phyloP scores from a whole-genome alignment of 176 grass and related monocot species.

The Zoysia japonica region DNA sequence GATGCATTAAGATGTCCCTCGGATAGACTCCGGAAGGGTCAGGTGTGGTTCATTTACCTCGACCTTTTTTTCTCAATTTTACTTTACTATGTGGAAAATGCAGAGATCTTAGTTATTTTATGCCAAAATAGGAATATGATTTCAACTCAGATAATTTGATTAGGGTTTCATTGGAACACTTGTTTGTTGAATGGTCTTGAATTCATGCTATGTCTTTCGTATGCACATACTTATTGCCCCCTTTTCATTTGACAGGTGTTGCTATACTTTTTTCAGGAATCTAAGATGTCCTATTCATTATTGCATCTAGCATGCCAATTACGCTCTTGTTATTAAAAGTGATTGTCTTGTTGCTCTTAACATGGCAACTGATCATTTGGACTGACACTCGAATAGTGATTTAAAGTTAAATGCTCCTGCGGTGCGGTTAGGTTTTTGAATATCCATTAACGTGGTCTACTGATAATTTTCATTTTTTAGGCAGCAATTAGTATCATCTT shows the following conservation, averaged over 20 bases:
- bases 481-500: neutral
- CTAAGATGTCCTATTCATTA: conserved; percentile 46
- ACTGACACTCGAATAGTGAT: neutral
- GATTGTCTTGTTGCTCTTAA: conserved; percentile 35
- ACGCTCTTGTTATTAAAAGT: conserved; percentile 22
- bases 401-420: conserved; percentile 9
- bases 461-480: conserved; percentile 20
- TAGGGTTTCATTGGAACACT: neutral
- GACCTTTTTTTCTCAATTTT: conserved; percentile 1
- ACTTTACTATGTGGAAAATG: conserved; percentile 16
- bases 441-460: conserved; percentile 24
- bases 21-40: conserved; percentile 89
- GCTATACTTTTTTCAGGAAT: conserved; percentile 26
- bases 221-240: conserved; percentile 2
- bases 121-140: conserved; percentile 9
- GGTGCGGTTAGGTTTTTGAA: conserved; percentile 1
- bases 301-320: conserved; percentile 43
- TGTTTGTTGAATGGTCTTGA: conserved; percentile 3
- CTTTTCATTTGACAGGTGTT: conserved; percentile 37
- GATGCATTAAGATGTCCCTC: conserved; percentile 87
- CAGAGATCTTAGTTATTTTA: conserved; percentile 3
- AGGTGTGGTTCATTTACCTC: conserved; percentile 44
- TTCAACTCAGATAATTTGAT: neutral
- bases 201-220: conserved; percentile 11
- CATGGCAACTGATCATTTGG: conserved; percentile 34